A percentile compares a stretch with the other conserved stretches of the same genome.
These are phyloP conservation scores for Wickerhamiella kazuoi DNA, from an alignment of 805 yeast species.

Conservation along the genomic window DNA sequence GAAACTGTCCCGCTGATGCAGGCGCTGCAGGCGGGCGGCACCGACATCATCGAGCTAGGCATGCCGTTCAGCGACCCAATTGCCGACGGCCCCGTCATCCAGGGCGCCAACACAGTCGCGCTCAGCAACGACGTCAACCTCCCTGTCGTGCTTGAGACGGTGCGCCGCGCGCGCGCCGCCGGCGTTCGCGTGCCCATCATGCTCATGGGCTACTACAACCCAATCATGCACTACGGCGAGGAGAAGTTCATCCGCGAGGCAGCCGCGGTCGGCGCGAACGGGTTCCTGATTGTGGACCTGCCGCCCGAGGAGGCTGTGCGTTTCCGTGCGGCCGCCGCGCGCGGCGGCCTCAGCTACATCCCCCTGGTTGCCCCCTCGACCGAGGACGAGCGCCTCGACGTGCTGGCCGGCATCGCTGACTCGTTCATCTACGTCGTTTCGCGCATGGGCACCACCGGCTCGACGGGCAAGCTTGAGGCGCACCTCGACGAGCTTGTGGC, in stretches of 20 bases:
- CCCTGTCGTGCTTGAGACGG: conserved; percentile 43
- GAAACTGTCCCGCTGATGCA: conserved; percentile 75
- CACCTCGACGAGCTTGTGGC: conserved; percentile 51
- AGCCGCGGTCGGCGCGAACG: conserved; percentile 83
- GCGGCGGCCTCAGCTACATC: conserved; percentile 59
- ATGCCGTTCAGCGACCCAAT: conserved; percentile 96
- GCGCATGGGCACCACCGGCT: conserved; percentile 97
- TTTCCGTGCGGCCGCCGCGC: conserved; percentile 56
- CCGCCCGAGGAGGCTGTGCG: conserved; percentile 96
- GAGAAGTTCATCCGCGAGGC: conserved; percentile 60
- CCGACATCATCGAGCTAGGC: conserved; percentile 86
- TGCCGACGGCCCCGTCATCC: conserved; percentile 97
- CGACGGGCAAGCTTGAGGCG: conserved; percentile 42
- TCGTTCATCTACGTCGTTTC: conserved; percentile 93
- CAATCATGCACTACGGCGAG: conserved; percentile 80
- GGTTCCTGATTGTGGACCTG: conserved; percentile 82
- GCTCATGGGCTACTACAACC: conserved; percentile 96
- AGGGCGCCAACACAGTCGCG: conserved; percentile 62
- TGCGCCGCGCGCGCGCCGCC: conserved; percentile 52
- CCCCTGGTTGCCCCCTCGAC: conserved; percentile 97
- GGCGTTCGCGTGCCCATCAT: conserved; percentile 84
- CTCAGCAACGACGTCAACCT: conserved; percentile 69
- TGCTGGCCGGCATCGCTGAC: conserved; percentile 74
- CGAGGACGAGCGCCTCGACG: conserved; percentile 67
- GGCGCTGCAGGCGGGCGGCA: conserved; percentile 90